A percentile compares a stretch with the other conserved stretches of the same genome.
Conservation (phyloP, 306 rosid species). For the Inga leiocalycina region DNA sequence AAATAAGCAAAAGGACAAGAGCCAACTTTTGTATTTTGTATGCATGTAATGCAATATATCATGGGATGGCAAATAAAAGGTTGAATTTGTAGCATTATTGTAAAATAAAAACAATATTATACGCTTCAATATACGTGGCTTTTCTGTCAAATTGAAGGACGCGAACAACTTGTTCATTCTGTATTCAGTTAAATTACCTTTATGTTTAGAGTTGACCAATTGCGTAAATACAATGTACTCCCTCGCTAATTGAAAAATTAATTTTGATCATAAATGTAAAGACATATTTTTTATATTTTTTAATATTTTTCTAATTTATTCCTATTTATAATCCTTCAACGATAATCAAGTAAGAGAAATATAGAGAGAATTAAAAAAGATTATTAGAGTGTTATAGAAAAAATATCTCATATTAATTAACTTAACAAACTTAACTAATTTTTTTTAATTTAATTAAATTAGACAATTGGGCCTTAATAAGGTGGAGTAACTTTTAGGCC, state of each 20-base stretch:
- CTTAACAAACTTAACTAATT: too few relatives aligned
- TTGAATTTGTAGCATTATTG: background rate
- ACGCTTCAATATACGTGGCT: background rate
- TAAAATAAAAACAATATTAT: background rate
- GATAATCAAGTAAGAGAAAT: too few relatives aligned
- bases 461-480: too few relatives aligned
- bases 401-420: too few relatives aligned
- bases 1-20: background rate
- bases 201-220: background rate
- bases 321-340: accelerated
- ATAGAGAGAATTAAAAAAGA: too few relatives aligned
- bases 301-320: too few relatives aligned
- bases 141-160: background rate
- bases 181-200: background rate
- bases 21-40: background rate
- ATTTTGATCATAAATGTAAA: too few relatives aligned
- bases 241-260: too few relatives aligned
- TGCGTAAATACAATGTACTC: background rate
- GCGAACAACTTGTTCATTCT: background rate
- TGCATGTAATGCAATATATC: background rate
- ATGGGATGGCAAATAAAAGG: background rate
- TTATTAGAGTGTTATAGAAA: too few relatives aligned
- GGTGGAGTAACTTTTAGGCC: background rate
- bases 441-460: too few relatives aligned
- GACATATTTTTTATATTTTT: too few relatives aligned